Evolutionary conservation across 169 alveolate species (phyloP).

Genomic region (Cryptosporidium sp.): DNA sequence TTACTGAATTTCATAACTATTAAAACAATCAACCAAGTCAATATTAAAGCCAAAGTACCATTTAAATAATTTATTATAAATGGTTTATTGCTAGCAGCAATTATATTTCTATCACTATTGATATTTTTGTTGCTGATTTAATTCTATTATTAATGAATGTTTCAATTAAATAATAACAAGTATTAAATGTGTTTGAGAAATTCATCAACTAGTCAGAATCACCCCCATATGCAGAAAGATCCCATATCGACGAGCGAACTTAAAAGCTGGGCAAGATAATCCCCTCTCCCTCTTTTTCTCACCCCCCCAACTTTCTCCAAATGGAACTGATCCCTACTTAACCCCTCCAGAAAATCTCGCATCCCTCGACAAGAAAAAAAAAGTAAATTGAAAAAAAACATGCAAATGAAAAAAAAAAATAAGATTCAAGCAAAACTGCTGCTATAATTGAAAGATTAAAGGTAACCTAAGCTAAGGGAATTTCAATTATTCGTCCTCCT

Average conservation of each 20-base stretch:
- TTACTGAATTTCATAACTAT: constrained; percentile 83
- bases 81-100: background rate
- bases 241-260: constrained; percentile 14
- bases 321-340: too few relatives aligned
- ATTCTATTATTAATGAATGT: background rate
- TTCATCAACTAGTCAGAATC: background rate
- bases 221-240: background rate
- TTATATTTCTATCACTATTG: background rate
- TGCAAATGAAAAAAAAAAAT: background rate
- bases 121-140: background rate
- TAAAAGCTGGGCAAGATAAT: background rate
- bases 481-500: constrained; percentile 74
- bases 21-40: background rate
- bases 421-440: constrained; percentile 5
- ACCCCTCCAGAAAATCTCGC: background rate
- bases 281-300: background rate
- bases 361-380: constrained; percentile 26
- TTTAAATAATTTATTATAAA: too few relatives aligned
- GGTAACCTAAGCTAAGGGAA: constrained; percentile 29
- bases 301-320: background rate
- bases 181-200: background rate
- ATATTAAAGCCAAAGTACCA: background rate
- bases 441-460: constrained; percentile 53
- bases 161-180: background rate
- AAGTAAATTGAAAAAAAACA: background rate